phyloP scores from a whole-genome alignment of 371 early-diverging fungal species.

The Chytridiales sp. region DNA sequence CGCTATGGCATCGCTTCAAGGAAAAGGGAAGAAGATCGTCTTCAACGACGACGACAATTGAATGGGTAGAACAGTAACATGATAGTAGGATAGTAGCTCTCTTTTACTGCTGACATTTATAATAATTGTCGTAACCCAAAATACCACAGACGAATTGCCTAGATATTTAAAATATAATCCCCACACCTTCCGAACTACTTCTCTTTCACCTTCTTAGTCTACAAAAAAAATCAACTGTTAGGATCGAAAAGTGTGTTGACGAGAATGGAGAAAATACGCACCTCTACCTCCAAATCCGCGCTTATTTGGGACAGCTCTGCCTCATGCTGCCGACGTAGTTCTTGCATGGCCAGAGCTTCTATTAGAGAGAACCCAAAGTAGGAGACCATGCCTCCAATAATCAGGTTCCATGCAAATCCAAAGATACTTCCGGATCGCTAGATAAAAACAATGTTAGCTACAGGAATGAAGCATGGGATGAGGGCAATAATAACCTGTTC shows the following conservation, averaged over 20 bases:
- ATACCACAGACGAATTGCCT: too few species aligned
- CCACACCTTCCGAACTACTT: too few species aligned
- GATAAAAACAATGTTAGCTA: neutral
- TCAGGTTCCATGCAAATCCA: slow-evolving; percentile 69
- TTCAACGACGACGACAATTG: slow-evolving; percentile 16
- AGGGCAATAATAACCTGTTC: neutral
- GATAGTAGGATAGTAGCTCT: too few species aligned
- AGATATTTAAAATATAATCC: too few species aligned
- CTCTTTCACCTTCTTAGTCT: neutral
- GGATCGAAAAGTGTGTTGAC: too few species aligned
- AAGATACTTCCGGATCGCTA: slow-evolving; percentile 28
- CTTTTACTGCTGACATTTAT: too few species aligned
- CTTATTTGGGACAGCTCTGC: too few species aligned
- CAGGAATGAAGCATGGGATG: neutral
- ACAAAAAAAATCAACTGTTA: too few species aligned
- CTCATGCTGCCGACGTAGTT: slow-evolving; percentile 29
- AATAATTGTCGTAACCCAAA: too few species aligned
- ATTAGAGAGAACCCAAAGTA: slow-evolving; percentile 81
- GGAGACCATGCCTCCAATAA: slow-evolving; percentile 74
- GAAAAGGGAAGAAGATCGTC: slow-evolving; percentile 8
- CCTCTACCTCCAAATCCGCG: too few species aligned
- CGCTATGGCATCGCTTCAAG: slow-evolving; percentile 3
- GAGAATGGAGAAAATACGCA: too few species aligned
- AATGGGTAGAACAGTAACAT: too few species aligned
- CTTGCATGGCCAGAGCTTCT: slow-evolving; percentile 69